Evolutionary conservation across 2,329 filamentous ascomycete species (phyloP), one percentile per base, ranked within the genome.

Genomic region (Pyrenophora tritici-repentis): DNA sequence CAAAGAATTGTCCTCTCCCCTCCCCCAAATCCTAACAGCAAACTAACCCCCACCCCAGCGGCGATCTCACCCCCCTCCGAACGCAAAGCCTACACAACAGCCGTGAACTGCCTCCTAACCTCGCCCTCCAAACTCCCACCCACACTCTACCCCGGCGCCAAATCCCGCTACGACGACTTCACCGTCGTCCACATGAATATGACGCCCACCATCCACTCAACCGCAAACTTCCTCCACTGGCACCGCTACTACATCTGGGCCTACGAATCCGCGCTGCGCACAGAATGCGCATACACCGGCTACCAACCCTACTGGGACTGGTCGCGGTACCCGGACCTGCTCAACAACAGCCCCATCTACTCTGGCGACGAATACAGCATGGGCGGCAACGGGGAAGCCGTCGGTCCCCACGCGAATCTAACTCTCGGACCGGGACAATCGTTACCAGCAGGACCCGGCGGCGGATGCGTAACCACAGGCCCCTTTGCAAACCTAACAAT

Each of bases 401-500:
- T 68, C 3, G 29, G 41, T 8, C 14, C 53, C 20, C 60, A 67
- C 47, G 44, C 46, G 9, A 58, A 62, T 10, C 31, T 48, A 22
- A 42, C 32, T 1, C 12, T 67, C 14, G 54, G 65, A 7, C 36
- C 45, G n/a, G 53, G 55, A 63, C 47, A 60, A 47, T 40, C 40
- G 2, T 62, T 79, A 16, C 79, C 77, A 1, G 76, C 76, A 2
- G 83, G 81, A 12, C 74, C 76, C 0, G 82, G 83, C 9, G 82
- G 82, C n/a, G 83, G 82, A 3, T 85, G 82, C 63, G 75, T 85
- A 3, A 73, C 67, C 13, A 75, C 70, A 1, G 81, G 81, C 0
- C 81, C 81, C 0, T 82, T 83, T 63, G 75, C 72, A 54, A 75
- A 82, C 51, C 52, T 65, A 8, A 71, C 62, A 1, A 71, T 78